Evolutionary conservation across 139 green algal genomes (phyloP).

Genomic region (Raphidocelis subcapitata): DNA sequence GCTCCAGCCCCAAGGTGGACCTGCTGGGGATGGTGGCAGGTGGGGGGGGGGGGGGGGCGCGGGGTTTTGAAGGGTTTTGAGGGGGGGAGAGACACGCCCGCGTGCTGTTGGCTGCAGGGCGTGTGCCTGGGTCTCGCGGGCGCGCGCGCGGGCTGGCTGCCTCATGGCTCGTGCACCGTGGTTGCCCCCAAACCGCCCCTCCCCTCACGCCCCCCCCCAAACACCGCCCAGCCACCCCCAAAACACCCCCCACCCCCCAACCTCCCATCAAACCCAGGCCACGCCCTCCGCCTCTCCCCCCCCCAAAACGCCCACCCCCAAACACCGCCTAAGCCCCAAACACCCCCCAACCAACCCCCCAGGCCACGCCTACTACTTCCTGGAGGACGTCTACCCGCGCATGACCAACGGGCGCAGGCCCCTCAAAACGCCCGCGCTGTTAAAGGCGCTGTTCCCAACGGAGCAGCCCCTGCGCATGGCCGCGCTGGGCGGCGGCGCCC

Average conservation of each 20-base stretch:
- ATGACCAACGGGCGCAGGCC: slow-evolving; percentile 75
- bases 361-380: slow-evolving; percentile 96
- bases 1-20: slow-evolving; percentile 85
- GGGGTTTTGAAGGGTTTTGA: neutral
- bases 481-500: neutral
- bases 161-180: too few species aligned
- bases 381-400: slow-evolving; percentile 97
- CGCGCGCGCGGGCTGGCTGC: too few species aligned
- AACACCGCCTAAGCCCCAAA: neutral
- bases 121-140: too few species aligned
- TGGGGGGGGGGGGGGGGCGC: slow-evolving; percentile 7
- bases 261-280: too few species aligned
- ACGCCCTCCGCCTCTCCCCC: too few species aligned
- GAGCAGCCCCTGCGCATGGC: slow-evolving; percentile 13
- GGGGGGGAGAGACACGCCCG: too few species aligned
- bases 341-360: neutral
- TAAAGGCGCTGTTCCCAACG: slow-evolving; percentile 69
- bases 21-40: slow-evolving; percentile 91
- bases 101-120: too few species aligned
- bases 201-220: too few species aligned
- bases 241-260: too few species aligned
- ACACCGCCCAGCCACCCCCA: too few species aligned
- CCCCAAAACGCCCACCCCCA: too few species aligned
- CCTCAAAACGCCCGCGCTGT: slow-evolving; percentile 76
- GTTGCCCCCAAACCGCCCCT: too few species aligned